phyloP scores from a whole-genome alignment of 177 flowering plant genomes.

The Vitis hybrid region DNA sequence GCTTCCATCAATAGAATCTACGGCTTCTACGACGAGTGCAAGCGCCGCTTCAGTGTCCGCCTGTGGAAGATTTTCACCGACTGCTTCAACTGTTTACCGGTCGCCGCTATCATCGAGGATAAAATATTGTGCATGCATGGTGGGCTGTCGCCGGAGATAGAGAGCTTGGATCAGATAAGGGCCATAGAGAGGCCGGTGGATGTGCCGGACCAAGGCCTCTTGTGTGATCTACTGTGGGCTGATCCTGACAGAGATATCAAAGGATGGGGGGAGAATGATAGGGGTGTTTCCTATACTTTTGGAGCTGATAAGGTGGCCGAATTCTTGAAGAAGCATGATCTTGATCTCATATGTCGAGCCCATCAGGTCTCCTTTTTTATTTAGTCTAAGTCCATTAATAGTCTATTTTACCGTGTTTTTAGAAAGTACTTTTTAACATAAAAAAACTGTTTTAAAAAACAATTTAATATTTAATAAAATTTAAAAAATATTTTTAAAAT shows the following conservation, averaged over 20 bases:
- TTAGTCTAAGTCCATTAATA: background rate
- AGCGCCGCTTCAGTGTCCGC: constrained; percentile 60
- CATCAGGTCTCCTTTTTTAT: constrained; percentile 41
- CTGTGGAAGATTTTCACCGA: constrained; percentile 62
- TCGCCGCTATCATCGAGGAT: constrained; percentile 60
- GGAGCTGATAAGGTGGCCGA: constrained; percentile 55
- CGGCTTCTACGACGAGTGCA: constrained; percentile 74
- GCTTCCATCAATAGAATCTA: constrained; percentile 71
- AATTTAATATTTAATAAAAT: too few species aligned
- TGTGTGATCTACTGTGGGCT: constrained; percentile 61
- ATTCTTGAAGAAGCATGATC: constrained; percentile 54
- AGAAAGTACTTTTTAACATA: background rate
- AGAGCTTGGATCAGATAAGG: constrained; percentile 51
- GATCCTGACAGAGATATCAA: constrained; percentile 52
- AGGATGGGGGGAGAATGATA: constrained; percentile 66
- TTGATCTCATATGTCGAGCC: constrained; percentile 63
- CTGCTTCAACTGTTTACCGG: constrained; percentile 69
- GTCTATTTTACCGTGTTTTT: background rate
- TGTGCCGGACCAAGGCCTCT: constrained; percentile 56
- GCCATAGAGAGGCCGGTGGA: constrained; percentile 52
- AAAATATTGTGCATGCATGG: constrained; percentile 71
- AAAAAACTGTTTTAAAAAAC: too few species aligned
- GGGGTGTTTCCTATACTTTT: constrained; percentile 57
- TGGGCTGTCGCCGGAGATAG: constrained; percentile 56
- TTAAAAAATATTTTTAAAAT: too few species aligned